Conservation (phyloP, 2,329 filamentous ascomycete genomes). For the Drechslerella coelobrocha region DNA sequence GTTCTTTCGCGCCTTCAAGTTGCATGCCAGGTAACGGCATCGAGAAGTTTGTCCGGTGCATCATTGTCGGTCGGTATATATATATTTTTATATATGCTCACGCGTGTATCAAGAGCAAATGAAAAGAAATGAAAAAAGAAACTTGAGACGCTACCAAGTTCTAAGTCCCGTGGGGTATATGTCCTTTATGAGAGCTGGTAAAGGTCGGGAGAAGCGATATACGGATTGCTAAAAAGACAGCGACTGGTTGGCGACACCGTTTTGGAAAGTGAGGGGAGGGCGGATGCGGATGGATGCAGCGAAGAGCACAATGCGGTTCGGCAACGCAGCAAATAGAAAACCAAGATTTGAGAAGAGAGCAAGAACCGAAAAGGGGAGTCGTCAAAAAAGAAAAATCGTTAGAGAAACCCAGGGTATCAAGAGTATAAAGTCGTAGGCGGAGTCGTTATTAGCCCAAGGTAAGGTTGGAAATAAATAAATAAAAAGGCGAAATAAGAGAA, state of each 20-base stretch:
- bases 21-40: slow-evolving; percentile 33
- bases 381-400: slow-evolving; percentile 27
- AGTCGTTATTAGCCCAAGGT: slow-evolving; percentile 13
- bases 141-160: slow-evolving; percentile 3
- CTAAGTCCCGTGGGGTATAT: slow-evolving; percentile 3
- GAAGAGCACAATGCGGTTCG: background rate
- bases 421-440: slow-evolving; percentile 12
- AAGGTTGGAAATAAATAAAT: background rate
- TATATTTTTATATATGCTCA: slow-evolving; percentile 8
- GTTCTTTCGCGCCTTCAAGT: slow-evolving; percentile 29
- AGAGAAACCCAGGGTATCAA: slow-evolving; percentile 45
- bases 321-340: slow-evolving; percentile 27
- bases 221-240: slow-evolving; percentile 20
- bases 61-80: slow-evolving; percentile 1
- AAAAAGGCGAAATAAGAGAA: slow-evolving; percentile 13
- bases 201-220: background rate
- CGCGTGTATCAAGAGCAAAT: no score
- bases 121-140: background rate
- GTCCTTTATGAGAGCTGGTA: no score
- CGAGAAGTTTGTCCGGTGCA: slow-evolving; percentile 44
- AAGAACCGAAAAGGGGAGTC: slow-evolving; percentile 44
- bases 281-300: slow-evolving; percentile 1
- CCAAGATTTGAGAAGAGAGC: slow-evolving; percentile 18
- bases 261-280: slow-evolving; percentile 3
- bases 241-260: slow-evolving; percentile 12